Evolutionary conservation across 1,284 basidiomycete genomes (phyloP).

Genomic region (Phellopilus nigrolimitatus): DNA sequence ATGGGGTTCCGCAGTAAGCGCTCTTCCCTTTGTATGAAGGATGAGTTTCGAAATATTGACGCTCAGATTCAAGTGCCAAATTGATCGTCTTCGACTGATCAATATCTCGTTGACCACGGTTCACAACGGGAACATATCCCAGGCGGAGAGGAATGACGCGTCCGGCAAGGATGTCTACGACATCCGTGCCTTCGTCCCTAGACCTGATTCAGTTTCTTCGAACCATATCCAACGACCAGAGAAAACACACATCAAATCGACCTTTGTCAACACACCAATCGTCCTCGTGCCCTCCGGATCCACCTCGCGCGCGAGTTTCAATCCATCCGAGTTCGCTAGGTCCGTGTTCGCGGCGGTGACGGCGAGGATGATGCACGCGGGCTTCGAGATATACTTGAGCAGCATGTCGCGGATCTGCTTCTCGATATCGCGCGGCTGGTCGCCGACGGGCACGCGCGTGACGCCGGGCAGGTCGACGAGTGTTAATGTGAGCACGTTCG

Average conservation of each 20-base stretch:
- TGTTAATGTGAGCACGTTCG: constrained; percentile 94
- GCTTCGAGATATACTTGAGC: constrained; percentile 91
- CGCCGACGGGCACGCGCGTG: constrained; percentile 95
- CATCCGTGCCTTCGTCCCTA: constrained; percentile 95
- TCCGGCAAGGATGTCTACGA: constrained; percentile 98
- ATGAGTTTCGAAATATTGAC: constrained; percentile 92
- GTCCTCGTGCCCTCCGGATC: constrained; percentile 95
- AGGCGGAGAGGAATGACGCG: constrained; percentile 90
- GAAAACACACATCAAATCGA: constrained; percentile 85
- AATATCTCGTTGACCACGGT: constrained; percentile 96
- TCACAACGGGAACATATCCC: constrained; percentile 97
- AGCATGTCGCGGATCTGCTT: constrained; percentile 98
- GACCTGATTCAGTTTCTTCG: not conserved
- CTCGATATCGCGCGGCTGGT: constrained; percentile 97
- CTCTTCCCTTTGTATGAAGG: constrained; percentile 89
- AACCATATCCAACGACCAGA: constrained; percentile 3
- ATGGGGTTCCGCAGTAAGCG: constrained; percentile 96
- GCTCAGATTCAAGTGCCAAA: constrained; percentile 84
- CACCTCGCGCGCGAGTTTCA: constrained; percentile 95
- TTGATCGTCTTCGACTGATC: constrained; percentile 83
- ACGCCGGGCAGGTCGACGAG: constrained; percentile 96
- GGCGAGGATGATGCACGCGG: constrained; percentile 86
- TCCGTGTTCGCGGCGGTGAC: constrained; percentile 96
- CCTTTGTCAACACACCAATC: constrained; percentile 96
- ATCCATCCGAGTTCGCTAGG: constrained; percentile 96